Base-by-base conservation (phyloP, 2,329 filamentous ascomycete genomes). In the Ramularia collo-cygni region DNA sequence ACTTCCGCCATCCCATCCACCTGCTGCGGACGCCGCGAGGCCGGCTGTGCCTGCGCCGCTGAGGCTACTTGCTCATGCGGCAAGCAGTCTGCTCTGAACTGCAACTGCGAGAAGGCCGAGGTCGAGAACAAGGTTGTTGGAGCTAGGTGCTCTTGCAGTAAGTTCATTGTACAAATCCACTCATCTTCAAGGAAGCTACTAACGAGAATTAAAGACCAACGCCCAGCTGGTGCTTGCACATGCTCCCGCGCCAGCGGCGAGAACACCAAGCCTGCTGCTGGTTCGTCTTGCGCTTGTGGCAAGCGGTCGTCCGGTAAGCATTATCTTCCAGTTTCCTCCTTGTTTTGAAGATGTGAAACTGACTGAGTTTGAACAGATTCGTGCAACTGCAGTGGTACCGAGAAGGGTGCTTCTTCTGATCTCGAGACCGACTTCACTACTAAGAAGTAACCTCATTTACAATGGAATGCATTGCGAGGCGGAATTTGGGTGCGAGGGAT, bases 11-110 rank as follows among this genome's bases (percentile, higher is more conserved):
- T 70, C 52, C 73, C 72, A 40, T 56, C 61, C 32, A 74, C 71
- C 54, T 81, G 77, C 74, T 81, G 77, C 64, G 73, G 73, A 62
- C 72, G 72, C 53, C 68, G 56, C 13, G 56, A 72, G 54, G 67
- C 69, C 49, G 6, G 9, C 13, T 68, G 67, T 54, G 64, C 68
- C 56, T 81, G 77, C 55, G 71, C 59, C 28, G 47, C 52, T 27
- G 55, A 59, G 42, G 55, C 55, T 27, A 56, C 43, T 14, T 58
- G 55, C 77, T 93, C 86, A 12, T 96, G 90, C 64, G 90, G 90
- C 60, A 80, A 95, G 71, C 76, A 92, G 62, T 77, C 80, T 3
- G 90, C 90, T 35, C 78, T 95, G 35, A 74, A 89, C 63, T 96
- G 90, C 77, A 83, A 72, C 47, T 95, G 90, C 70, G 78, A 78